Evolutionary conservation across 1,139 yeast species (phyloP), one percentile per base, ranked within the genome.

Genomic region (Candida buenavistaensis): DNA sequence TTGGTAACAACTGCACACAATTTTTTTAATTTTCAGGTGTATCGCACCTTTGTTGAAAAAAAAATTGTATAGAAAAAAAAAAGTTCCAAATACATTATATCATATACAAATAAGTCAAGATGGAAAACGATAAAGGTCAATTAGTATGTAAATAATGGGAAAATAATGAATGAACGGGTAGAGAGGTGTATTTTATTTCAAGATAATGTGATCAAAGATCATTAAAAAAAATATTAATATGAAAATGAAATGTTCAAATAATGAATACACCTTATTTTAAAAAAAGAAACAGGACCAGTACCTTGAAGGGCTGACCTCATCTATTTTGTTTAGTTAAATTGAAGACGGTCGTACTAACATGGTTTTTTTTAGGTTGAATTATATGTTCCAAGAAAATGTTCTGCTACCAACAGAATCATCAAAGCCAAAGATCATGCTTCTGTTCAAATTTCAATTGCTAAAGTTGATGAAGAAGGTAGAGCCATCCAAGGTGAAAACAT

Each of bases 61-160:
- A 21, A 21, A 22, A 22, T n/a, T n/a, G 24, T n/a, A 22, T 22
- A 22, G 6, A 14, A 21, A 17, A 12, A 15, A 24, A 17, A 25
- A 11, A 27, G 28, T 26, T 23, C 24, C 24, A 22, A 22, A n/a
- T n/a, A n/a, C n/a, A n/a, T n/a, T n/a, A n/a, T n/a, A n/a, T 13
- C 23, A 29, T 19, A 42, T 23, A 37, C 29, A 33, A 38, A 38
- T 26, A 36, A 39, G 38, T 54, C 85, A 88, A 76, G 67, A 92
- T 92, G 98, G 97, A 92, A 84, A 92, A 92, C 98, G 97, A 92
- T 76, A 88, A 88, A 81, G 98, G 98, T 76, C 95, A 88, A 81
- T 84, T 90, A 79, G 97, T 87, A 85, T 74, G 96, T 84, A 59
- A n/a, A n/a, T n/a, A n/a, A n/a, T n/a, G n/a, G n/a, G n/a, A n/a